These are phyloP conservation scores for Thielaviopsis musarum DNA, from an alignment of 2,329 filamentous ascomycete species.

Conservation along the genomic window DNA sequence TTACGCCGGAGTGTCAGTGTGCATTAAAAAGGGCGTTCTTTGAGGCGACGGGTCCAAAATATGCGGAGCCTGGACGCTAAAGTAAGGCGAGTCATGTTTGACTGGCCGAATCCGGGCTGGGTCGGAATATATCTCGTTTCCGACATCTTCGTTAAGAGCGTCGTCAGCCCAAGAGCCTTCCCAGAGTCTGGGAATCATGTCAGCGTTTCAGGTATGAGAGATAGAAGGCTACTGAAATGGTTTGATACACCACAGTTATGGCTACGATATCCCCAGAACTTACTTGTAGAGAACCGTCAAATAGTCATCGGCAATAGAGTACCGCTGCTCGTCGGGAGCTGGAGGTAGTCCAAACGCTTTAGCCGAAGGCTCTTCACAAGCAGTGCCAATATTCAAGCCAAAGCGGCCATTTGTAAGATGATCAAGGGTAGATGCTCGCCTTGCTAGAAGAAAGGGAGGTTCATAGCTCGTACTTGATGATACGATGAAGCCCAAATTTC, in stretches of 20 bases:
- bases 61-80: slow-evolving; percentile 40
- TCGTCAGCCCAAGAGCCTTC: slow-evolving; percentile 40
- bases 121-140: slow-evolving; percentile 30
- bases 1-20: slow-evolving; percentile 41
- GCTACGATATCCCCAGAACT: slow-evolving; percentile 13
- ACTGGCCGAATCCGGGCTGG: slow-evolving; percentile 39
- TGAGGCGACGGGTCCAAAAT: slow-evolving; percentile 45
- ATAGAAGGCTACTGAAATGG: no score
- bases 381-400: slow-evolving; percentile 41
- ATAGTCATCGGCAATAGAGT: slow-evolving; percentile 43
- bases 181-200: slow-evolving; percentile 13
- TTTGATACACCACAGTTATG: neutral
- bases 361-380: slow-evolving; percentile 50
- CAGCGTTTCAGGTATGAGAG: neutral
- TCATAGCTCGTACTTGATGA: slow-evolving; percentile 54
- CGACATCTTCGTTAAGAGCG: slow-evolving; percentile 38
- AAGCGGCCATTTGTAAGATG: slow-evolving; percentile 46
- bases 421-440: slow-evolving; percentile 48
- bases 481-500: slow-evolving; percentile 51
- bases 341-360: slow-evolving; percentile 43
- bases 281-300: slow-evolving; percentile 39
- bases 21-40: slow-evolving; percentile 45
- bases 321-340: slow-evolving; percentile 32
- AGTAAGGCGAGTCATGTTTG: slow-evolving; percentile 44
- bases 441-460: slow-evolving; percentile 48